Base-by-base conservation (phyloP, 371 early-diverging fungal genomes). In the Mucor ambiguus region DNA sequence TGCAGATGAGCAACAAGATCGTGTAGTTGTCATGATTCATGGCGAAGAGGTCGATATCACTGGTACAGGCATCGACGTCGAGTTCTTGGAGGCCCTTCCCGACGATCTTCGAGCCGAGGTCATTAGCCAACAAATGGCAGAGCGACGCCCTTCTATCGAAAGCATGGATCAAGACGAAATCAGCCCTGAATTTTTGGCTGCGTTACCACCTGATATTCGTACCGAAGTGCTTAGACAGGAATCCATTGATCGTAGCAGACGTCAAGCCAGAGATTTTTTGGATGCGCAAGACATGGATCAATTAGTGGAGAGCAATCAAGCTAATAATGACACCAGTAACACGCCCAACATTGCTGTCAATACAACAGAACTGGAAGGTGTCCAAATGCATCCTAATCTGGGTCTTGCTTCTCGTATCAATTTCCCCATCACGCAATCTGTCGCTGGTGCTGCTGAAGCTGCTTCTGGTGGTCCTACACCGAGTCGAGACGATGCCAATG, bases 31-130 rank as follows among this genome's bases (percentile, higher is more conserved):
- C 22, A 78, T 73, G 9, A 78, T 81, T 58, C 86, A 83, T 33
- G 81, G 82, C 9, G 77, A 88, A 56, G 65, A 78, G 59, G 86
- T 96, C 0, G 98, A 98, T 69, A 94, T 98, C 32, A 92, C 96
- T 3, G 93, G 94, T 24, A 91, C 94, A 35, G 98, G 96, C 22
- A 97, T 98, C 46, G 99, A 98, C 71, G 86, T 90, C 0, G 93
- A 92, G 63, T 98, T 98, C 75, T 78, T 98, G 66, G 92, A 94
- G 70, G 99, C 99, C 0, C 78, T 98, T 37, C 99, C 99, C 0
- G 97, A 97, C 37, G 98, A 98, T 58, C 72, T 98, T 73, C 91
- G 96, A 33, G 87, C 87, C 66, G 98, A 98, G 74, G 97, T 98
- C 7, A 78, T 97, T 28, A 90, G 87, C 66, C 92, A 95, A 30